These are phyloP conservation scores for Platismatia glauca DNA, from an alignment of 495 filamentous ascomycete genomes.

Conservation along the genomic window DNA sequence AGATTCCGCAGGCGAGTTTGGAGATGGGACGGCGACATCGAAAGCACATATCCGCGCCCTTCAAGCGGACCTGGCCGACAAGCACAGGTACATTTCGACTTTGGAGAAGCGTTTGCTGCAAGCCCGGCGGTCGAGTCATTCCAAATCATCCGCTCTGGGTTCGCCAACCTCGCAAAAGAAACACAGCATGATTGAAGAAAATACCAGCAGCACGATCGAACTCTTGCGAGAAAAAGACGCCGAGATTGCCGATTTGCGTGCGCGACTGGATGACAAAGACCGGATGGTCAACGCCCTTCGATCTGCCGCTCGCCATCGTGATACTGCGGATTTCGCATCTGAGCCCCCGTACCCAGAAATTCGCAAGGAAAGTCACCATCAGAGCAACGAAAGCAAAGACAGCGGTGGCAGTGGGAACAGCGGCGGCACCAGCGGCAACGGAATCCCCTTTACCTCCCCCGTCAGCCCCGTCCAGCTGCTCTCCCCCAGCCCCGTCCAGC, in stretches of 20 bases:
- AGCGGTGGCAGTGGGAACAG: slow-evolving; percentile 20
- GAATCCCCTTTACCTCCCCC: slow-evolving; percentile 2
- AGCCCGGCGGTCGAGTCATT: slow-evolving; percentile 82
- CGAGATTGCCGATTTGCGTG: slow-evolving; percentile 84
- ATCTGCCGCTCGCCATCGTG: slow-evolving; percentile 78
- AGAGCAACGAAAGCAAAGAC: slow-evolving; percentile 29
- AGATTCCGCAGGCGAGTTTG: slow-evolving; percentile 66
- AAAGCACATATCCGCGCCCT: slow-evolving; percentile 75
- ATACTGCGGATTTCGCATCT: slow-evolving; percentile 59
- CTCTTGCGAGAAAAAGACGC: slow-evolving; percentile 82
- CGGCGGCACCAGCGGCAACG: slow-evolving; percentile 17
- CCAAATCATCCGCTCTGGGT: slow-evolving; percentile 66
- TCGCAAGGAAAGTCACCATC: slow-evolving; percentile 28
- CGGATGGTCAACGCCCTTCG: slow-evolving; percentile 83
- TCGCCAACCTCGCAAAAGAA: slow-evolving; percentile 42
- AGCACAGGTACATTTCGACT: slow-evolving; percentile 91
- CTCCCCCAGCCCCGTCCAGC: slow-evolving; percentile 20
- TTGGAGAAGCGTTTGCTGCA: slow-evolving; percentile 87
- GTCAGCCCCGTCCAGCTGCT: slow-evolving; percentile 26
- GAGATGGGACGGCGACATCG: slow-evolving; percentile 75
- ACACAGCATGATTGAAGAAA: slow-evolving; percentile 53
- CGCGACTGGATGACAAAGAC: slow-evolving; percentile 90
- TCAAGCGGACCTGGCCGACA: slow-evolving; percentile 87
- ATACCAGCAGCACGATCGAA: slow-evolving; percentile 54
- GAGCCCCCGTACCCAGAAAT: slow-evolving; percentile 34